Evolutionary conservation across 163 green algal species (phyloP).

Genomic region (Chlamydomonas reinhardtii): DNA sequence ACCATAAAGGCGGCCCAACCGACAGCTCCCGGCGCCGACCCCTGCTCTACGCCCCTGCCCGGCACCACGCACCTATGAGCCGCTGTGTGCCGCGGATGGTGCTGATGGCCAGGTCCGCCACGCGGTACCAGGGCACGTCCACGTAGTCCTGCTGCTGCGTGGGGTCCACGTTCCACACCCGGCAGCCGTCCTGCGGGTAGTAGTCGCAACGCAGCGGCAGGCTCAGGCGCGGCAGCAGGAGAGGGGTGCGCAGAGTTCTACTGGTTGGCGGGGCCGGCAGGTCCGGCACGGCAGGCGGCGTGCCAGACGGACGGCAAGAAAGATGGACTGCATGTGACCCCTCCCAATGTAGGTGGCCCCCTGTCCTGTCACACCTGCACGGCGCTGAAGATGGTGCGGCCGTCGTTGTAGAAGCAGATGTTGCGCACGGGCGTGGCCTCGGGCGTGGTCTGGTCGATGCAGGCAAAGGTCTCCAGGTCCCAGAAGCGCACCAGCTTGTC

Average conservation of each 20-base stretch:
- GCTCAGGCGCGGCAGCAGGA: neutral
- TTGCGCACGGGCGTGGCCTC: slow-evolving; percentile 69
- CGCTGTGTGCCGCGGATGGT: slow-evolving; percentile 46
- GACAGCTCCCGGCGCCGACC: no score
- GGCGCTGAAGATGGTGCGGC: slow-evolving; percentile 75
- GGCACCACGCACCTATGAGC: slow-evolving; percentile 25
- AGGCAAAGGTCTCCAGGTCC: slow-evolving; percentile 86
- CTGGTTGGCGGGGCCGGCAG: no score
- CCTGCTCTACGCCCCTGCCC: no score
- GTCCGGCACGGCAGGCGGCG: neutral
- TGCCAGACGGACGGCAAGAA: no score
- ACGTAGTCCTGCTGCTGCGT: slow-evolving; percentile 72
- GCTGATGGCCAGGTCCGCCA: slow-evolving; percentile 52
- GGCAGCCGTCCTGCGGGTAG: slow-evolving; percentile 61
- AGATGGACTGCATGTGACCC: no score
- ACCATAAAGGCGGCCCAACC: no score
- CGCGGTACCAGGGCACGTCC: slow-evolving; percentile 73
- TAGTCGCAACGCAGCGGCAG: no score
- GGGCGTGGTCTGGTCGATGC: slow-evolving; percentile 68
- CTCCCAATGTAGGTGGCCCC: no score
- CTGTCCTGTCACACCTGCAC: slow-evolving; percentile 57
- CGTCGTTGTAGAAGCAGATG: slow-evolving; percentile 80
- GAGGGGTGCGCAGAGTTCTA: neutral
- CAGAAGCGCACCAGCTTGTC: slow-evolving; percentile 81
- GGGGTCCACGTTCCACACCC: slow-evolving; percentile 80